These are phyloP conservation scores for Verbascum thapsus DNA, from an alignment of 257 asterid species.

Conservation along the genomic window DNA sequence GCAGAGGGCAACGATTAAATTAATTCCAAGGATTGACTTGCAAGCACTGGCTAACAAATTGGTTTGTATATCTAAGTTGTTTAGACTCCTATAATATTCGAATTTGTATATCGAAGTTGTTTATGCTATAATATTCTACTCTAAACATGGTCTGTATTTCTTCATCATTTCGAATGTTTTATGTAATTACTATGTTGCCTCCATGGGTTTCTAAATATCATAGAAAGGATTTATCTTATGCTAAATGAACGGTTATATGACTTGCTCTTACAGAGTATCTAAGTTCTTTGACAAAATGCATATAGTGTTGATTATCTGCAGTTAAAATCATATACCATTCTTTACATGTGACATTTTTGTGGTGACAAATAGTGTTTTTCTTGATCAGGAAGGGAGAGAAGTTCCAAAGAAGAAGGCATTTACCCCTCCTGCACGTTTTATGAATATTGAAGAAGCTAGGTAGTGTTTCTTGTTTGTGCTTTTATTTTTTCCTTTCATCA, in stretches of 20 bases:
- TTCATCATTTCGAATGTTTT: conserved; percentile 7
- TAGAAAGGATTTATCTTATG: background rate
- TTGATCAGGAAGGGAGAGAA: conserved; percentile 89
- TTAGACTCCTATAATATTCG: too few species aligned
- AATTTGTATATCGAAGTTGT: too few species aligned
- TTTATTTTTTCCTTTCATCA: background rate
- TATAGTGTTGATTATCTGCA: background rate
- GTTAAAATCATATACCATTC: background rate
- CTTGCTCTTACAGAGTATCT: conserved; percentile 3
- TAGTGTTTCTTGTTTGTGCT: conserved; percentile 32
- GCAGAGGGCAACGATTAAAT: conserved; percentile 81
- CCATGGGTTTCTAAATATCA: background rate
- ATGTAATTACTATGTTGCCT: background rate
- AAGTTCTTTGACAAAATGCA: conserved; percentile 19
- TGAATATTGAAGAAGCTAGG: conserved; percentile 96
- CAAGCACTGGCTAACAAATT: conserved; percentile 83
- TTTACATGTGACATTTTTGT: conserved; percentile 4
- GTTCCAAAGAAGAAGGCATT: conserved; percentile 87
- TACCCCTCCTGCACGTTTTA: conserved; percentile 81
- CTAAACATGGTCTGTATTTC: conserved; percentile 5
- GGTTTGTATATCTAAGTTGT: conserved; percentile 48
- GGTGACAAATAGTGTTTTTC: conserved; percentile 21
- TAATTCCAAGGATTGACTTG: conserved; percentile 91
- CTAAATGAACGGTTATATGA: background rate
- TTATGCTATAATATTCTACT: too few species aligned